phyloP scores from a whole-genome alignment of 1,284 basidiomycete genomes.

The Meripilus lineatus region DNA sequence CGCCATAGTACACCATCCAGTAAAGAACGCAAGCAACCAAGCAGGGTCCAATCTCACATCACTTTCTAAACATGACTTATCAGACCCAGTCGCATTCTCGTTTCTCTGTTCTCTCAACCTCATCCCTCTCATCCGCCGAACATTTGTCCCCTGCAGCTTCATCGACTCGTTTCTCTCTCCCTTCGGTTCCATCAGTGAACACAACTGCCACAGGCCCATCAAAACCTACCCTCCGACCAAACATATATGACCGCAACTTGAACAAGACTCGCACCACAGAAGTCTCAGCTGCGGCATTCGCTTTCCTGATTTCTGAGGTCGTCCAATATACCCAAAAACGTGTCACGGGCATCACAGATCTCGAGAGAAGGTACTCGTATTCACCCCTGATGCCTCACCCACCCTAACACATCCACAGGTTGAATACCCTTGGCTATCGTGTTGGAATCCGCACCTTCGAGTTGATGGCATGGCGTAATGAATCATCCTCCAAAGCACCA shows the following conservation, averaged over 20 bases:
- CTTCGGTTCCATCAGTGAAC: slow-evolving; percentile 48
- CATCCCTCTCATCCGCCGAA: slow-evolving; percentile 59
- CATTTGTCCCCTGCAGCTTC: slow-evolving; percentile 57
- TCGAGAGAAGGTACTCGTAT: slow-evolving; percentile 59
- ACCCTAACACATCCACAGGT: slow-evolving; percentile 53
- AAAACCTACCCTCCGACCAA: slow-evolving; percentile 50
- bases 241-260: slow-evolving; percentile 81
- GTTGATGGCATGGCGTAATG: slow-evolving; percentile 70
- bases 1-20: too few relatives aligned
- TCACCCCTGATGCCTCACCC: neutral
- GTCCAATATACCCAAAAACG: slow-evolving; percentile 94
- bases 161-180: slow-evolving; percentile 65
- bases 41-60: too few relatives aligned
- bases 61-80: slow-evolving; percentile 55
- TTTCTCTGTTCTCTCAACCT: slow-evolving; percentile 64
- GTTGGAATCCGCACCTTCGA: slow-evolving; percentile 81
- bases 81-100: slow-evolving; percentile 60
- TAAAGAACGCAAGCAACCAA: too few relatives aligned
- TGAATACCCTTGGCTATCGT: slow-evolving; percentile 88
- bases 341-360: slow-evolving; percentile 90
- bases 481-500: slow-evolving; percentile 71
- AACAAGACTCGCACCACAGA: slow-evolving; percentile 81
- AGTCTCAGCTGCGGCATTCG: slow-evolving; percentile 78
- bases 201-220: slow-evolving; percentile 32
- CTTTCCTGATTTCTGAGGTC: slow-evolving; percentile 88